Evolutionary conservation across 805 yeast species (phyloP).

Genomic region (Phaffomyces antillensis): DNA sequence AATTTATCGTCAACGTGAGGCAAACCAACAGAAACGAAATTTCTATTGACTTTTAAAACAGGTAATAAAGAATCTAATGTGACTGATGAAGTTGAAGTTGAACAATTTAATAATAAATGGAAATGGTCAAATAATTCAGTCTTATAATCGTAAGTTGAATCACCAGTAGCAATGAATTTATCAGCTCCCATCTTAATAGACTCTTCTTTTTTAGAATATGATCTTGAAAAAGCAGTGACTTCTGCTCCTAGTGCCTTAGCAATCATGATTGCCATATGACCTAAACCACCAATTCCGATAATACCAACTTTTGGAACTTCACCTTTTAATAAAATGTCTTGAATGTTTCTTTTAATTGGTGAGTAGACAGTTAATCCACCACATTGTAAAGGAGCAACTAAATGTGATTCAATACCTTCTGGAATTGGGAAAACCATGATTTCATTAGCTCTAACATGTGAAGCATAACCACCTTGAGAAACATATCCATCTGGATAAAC

Average conservation of each 20-base stretch:
- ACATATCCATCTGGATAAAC: slow-evolving; percentile 38
- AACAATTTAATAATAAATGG: slow-evolving; percentile 45
- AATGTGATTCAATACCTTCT: slow-evolving; percentile 38
- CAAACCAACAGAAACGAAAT: slow-evolving; percentile 59
- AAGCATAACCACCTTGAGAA: slow-evolving; percentile 65
- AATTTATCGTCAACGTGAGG: slow-evolving; percentile 41
- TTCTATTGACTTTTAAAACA: slow-evolving; percentile 50
- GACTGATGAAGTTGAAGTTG: slow-evolving; percentile 37
- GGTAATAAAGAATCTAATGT: slow-evolving; percentile 36
- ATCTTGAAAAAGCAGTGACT: slow-evolving; percentile 50
- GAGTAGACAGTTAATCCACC: slow-evolving; percentile 72
- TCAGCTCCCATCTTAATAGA: slow-evolving; percentile 47
- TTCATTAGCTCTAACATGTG: slow-evolving; percentile 57
- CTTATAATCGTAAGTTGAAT: slow-evolving; percentile 34
- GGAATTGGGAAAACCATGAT: slow-evolving; percentile 61
- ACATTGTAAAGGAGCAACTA: slow-evolving; percentile 69
- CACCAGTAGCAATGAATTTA: slow-evolving; percentile 46
- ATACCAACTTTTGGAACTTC: slow-evolving; percentile 40
- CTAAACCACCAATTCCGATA: slow-evolving; percentile 51
- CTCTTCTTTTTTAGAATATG: slow-evolving; percentile 39
- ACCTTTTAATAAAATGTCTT: slow-evolving; percentile 15
- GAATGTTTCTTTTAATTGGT: slow-evolving; percentile 44
- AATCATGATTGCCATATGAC: slow-evolving; percentile 48
- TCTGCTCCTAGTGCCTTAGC: slow-evolving; percentile 57
- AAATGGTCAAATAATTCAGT: slow-evolving; percentile 26